Conservation (phyloP, 768 basidiomycete genomes). For the Suillus cothurnatus region DNA sequence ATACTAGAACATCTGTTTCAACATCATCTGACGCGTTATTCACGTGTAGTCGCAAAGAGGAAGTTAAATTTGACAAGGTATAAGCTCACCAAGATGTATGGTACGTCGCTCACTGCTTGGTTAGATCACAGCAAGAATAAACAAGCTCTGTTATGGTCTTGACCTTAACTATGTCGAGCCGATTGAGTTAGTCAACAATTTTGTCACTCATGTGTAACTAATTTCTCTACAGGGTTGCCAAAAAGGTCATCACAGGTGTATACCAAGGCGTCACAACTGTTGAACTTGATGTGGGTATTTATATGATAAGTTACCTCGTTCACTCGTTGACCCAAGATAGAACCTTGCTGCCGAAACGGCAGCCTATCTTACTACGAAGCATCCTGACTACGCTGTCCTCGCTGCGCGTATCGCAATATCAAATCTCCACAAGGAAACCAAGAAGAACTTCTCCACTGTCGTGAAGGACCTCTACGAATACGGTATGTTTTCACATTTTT, state of each 20-base stretch:
- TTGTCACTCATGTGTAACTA: slow-evolving; percentile 6
- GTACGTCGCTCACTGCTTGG: slow-evolving; percentile 18
- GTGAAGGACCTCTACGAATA: slow-evolving; percentile 90
- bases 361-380: slow-evolving; percentile 94
- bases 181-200: slow-evolving; percentile 61
- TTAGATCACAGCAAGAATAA: slow-evolving; percentile 84
- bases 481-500: slow-evolving; percentile 48
- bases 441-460: slow-evolving; percentile 94
- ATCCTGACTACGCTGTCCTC: slow-evolving; percentile 97
- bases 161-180: slow-evolving; percentile 92
- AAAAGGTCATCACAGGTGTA: slow-evolving; percentile 92
- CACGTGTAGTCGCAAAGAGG: slow-evolving; percentile 74
- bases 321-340: slow-evolving; percentile 40
- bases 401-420: slow-evolving; percentile 99
- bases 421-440: slow-evolving; percentile 98
- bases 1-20: slow-evolving; percentile 10
- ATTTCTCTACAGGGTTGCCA: slow-evolving; percentile 61
- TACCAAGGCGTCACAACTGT: slow-evolving; percentile 96
- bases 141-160: slow-evolving; percentile 94
- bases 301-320: slow-evolving; percentile 2
- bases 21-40: slow-evolving; percentile 27
- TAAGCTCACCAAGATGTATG: slow-evolving; percentile 23
- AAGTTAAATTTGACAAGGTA: slow-evolving; percentile 92
- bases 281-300: slow-evolving; percentile 83
- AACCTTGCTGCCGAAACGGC: slow-evolving; percentile 98